Evolutionary conservation across 106 monocot species (phyloP), one percentile per base, ranked within the genome.

Genomic region (Dendrobium officinale): DNA sequence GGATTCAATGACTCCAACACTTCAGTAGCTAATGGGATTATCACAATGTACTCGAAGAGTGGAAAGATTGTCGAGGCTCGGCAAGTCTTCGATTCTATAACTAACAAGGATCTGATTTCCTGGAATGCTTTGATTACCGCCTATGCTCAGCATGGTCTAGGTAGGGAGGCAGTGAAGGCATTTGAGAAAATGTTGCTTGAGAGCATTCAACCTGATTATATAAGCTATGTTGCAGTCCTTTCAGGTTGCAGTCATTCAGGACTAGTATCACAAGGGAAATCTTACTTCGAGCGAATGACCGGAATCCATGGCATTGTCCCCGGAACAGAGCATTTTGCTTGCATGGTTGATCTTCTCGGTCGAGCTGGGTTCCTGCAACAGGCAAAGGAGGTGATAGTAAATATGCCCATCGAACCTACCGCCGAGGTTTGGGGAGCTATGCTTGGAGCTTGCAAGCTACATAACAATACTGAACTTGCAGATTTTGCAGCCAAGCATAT

Each of bases 51-150:
- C 66, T 92, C 97, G 9, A 91, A 91, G 79, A 91, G 97, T 79
- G 97, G 97, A 77, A 89, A 66, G 67, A 89, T 98, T 74, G 18
- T n/a, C 5, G 92, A 98, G 75, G 90, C 94, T 19, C 81, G 77
- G 75, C 42, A 85, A 42, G 78, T 86, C 56, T 98, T 94, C 77
- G 85, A 92, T 82, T 88, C 86, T 16, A 87, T 92, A 51, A 16
- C 22, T 8, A 83, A 81, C 11, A 98, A 98, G 82, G 92, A 98
- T 88, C 79, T 92, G 84, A 80, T 98, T 74, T 92, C 94, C 59
- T 98, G 90, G 92, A 98, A 98, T 81, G 82, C 94, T 3, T 92
- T 98, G 90, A 94, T 94, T 29, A 86, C 97, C 26, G 88, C 88
- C 43, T 98, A 92, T 87, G 88, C 94, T 81, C 97, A 98, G 77